phyloP scores from a whole-genome alignment of 768 basidiomycete genomes.

The Psilocybe tampanensis region DNA sequence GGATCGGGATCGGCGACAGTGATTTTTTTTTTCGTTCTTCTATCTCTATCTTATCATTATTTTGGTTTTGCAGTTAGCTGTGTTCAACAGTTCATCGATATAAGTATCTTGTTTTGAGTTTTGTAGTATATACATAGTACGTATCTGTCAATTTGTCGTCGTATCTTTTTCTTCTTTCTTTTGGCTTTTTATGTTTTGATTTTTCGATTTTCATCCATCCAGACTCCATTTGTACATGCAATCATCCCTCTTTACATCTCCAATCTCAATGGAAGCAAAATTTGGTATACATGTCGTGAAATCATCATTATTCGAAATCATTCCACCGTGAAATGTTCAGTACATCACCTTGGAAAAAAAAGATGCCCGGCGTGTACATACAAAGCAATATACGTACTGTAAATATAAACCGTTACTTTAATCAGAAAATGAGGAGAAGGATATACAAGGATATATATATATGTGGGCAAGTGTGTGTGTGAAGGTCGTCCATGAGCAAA shows the following conservation, averaged over 20 bases:
- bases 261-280: too few species aligned
- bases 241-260: too few species aligned
- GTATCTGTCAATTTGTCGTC: not conserved
- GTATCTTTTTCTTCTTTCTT: not conserved
- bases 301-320: not conserved
- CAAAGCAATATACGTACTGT: not conserved
- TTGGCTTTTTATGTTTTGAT: not conserved
- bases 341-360: not conserved
- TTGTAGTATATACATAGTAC: too few species aligned
- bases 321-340: not conserved
- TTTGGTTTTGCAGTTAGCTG: too few species aligned
- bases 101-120: not conserved
- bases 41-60: not conserved
- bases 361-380: not conserved
- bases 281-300: not conserved
- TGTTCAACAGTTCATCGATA: too few species aligned
- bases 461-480: too few species aligned
- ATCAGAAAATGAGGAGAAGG: not conserved
- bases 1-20: conserved; percentile 15
- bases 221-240: too few species aligned
- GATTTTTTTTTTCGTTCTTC: conserved; percentile 10
- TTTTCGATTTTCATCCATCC: not conserved
- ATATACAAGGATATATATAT: not conserved
- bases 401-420: not conserved
- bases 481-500: not conserved